phyloP scores from a whole-genome alignment of 768 basidiomycete species.

The Lentinus tigrinus region DNA sequence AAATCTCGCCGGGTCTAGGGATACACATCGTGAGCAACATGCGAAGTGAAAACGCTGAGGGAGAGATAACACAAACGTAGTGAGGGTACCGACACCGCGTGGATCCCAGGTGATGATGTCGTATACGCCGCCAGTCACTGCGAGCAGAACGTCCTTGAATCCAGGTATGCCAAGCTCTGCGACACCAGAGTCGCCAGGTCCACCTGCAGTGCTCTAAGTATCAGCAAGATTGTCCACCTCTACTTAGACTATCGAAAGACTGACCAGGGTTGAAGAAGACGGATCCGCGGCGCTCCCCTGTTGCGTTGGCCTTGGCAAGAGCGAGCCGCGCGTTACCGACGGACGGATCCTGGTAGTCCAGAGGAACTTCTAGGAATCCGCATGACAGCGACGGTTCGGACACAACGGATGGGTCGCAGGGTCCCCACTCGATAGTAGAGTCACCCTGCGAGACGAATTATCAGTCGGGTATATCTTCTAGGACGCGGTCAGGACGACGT shows the following conservation, averaged over 20 bases:
- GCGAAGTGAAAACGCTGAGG: background rate
- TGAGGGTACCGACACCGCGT: background rate
- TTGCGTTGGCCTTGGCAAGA: background rate
- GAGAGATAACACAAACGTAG: background rate
- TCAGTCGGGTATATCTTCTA: no score
- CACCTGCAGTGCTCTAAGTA: background rate
- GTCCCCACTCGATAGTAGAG: background rate
- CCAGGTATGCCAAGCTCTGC: background rate
- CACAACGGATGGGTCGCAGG: background rate
- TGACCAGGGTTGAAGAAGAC: slow-evolving; percentile 6
- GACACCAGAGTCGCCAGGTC: background rate
- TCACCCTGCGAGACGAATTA: background rate
- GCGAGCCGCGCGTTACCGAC: background rate
- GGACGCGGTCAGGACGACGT: no score
- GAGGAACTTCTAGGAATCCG: background rate
- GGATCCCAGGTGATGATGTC: slow-evolving; percentile 6
- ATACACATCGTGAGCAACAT: background rate
- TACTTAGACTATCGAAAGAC: background rate
- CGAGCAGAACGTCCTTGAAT: background rate
- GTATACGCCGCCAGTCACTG: background rate
- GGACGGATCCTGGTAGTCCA: background rate
- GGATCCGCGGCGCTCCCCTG: background rate
- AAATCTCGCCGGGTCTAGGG: slow-evolving; percentile 1
- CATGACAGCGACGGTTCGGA: background rate
- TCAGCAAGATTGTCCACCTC: background rate